Evolutionary conservation across 768 basidiomycete genomes (phyloP), one percentile per base, ranked within the genome.

Genomic region (Guyanaporus albipodus): DNA sequence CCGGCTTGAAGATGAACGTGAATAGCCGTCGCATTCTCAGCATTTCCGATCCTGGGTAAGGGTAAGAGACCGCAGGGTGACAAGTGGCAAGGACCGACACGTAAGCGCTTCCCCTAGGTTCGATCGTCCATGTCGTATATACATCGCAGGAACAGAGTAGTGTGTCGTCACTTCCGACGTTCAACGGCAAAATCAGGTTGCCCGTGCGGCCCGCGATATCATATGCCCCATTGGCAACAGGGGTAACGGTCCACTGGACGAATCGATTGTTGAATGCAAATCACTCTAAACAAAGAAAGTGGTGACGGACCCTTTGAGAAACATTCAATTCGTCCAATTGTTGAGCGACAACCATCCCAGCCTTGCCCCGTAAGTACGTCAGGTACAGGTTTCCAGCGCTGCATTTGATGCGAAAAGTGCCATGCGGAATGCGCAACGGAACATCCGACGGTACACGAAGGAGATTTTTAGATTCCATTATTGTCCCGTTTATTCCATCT

Each of bases 351-450:
- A 44, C 42, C 7, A 18, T 10, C 10, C 35, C 35, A 1, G 6
- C 2, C 17, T 11, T 4, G n/a, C 33, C 26, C 14, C 38, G 37
- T 24, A 12, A 14, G 31, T 19, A 34, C 15, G 37, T 27, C 23
- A 49, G 48, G 36, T 49, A 49, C 7, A 49, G 10, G 15, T 24
- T 31, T 3, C 19, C 18, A 15, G 2, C 10, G 15, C 36, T 36
- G 29, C 47, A 42, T 35, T 48, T 48, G 17, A 48, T 31, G 27
- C 35, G 40, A 18, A 42, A 48, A 4, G 34, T 24, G n/a, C 40
- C 47, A 36, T 48, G 27, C 7, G 15, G 15, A 19, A 46, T 6
- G 29, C 37, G 24, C 6, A 4, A 10, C 29, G n/a, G 29, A 6
- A 5, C 19, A 18, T 11, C 24, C 7, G n/a, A 38, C 15, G 9